A percentile compares a stretch with the other conserved stretches of the same genome.
Conservation (phyloP, 805 yeast genomes). For the Candida dendrica region DNA sequence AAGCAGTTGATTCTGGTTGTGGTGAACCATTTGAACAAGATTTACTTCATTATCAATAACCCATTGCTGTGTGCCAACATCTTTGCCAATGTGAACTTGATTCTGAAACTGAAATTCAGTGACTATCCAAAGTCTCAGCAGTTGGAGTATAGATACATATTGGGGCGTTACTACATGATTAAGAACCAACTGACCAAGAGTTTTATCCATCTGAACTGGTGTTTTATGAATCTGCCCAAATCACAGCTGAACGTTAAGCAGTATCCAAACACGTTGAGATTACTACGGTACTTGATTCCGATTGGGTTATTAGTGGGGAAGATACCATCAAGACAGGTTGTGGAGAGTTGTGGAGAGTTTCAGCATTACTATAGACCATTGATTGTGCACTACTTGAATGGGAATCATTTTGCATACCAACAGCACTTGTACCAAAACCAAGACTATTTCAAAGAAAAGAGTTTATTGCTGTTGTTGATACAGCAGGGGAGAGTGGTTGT, state of each 20-base stretch:
- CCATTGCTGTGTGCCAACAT: conserved; percentile 57
- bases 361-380: conserved; percentile 32
- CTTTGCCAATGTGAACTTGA: conserved; percentile 49
- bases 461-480: conserved; percentile 34
- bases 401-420: conserved; percentile 34
- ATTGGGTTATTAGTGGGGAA: conserved; percentile 46
- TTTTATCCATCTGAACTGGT: conserved; percentile 41
- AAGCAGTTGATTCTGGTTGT: conserved; percentile 40
- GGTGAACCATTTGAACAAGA: conserved; percentile 41
- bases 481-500: conserved; percentile 39
- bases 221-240: conserved; percentile 21
- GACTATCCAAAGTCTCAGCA: conserved; percentile 38
- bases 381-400: conserved; percentile 27
- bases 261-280: conserved; percentile 15
- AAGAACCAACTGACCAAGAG: conserved; percentile 43
- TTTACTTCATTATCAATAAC: conserved; percentile 45
- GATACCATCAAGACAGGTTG: conserved; percentile 29
- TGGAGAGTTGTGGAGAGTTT: conserved; percentile 19
- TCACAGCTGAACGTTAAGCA: conserved; percentile 5
- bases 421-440: conserved; percentile 26
- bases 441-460: conserved; percentile 28
- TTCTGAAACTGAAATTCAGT: conserved; percentile 32
- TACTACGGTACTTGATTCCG: conserved; percentile 45
- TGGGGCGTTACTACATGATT: conserved; percentile 46
- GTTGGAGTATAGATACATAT: conserved; percentile 43